Base-by-base conservation (phyloP, 768 basidiomycete species). In the Fibroporia radiculosa region DNA sequence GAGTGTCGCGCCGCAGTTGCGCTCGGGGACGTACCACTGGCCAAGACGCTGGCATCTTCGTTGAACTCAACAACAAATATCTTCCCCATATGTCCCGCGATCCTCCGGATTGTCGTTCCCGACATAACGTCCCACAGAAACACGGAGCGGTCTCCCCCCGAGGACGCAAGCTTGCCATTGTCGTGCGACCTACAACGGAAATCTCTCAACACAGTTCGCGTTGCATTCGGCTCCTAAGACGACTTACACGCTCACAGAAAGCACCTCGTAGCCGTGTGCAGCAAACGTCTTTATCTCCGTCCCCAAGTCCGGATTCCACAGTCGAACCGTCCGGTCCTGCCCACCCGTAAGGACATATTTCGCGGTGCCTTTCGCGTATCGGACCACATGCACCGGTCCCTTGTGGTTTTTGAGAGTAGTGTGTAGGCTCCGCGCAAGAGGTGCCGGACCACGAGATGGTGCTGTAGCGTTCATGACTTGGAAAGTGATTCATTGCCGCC, bases 111-210 rank as follows among this genome's bases (percentile, higher is more conserved):
- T 1, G 93, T 91, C 35, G 79, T 74, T 11, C 90, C 95, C 25
- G 85, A 78, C 14, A 84, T 78, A 8, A 99, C 96, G 59, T 99
- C 96, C 95, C 95, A 98, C 19, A 96, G 64, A 54, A 96, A 96
- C 1, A 96, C 82, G 40, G 83, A 82, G 50, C 90, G 80, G 63
- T 99, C 95, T 5, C 95, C 95, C 25, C 95, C 95, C 19, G 84
- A 89, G 3, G 90, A 93, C 12, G 84, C 93, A 55, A 99, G 93
- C 56, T 85, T 84, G 23, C 85, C 82, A 67, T 99, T 99, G 65
- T 99, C 95, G 53, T 91, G 82, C 33, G 91, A 77, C 31, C 89
- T 95, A 53, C 14, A 42, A 23, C 19, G 42, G 49, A 31, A 25
- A 8, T 39, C 33, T 8, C 6, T 35, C 44, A 34, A 14, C 44